Conservation (phyloP, 768 basidiomycete species). For the Mrakia blollopis region DNA sequence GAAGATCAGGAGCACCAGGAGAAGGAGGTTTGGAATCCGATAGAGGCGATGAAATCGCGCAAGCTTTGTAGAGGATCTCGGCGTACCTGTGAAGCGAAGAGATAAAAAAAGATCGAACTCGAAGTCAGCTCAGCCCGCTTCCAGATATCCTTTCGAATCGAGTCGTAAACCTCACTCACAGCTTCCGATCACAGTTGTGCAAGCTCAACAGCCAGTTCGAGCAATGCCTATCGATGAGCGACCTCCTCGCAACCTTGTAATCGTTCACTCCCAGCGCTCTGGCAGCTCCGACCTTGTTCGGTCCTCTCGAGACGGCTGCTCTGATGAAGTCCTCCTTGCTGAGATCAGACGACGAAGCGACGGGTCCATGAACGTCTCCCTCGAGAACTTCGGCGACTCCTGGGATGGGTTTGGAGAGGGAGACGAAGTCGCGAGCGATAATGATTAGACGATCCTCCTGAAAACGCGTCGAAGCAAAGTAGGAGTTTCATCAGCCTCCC, state of each 20-base stretch:
- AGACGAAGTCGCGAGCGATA: slow-evolving; percentile 1
- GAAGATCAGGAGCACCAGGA: not conserved
- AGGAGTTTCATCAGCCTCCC: not conserved
- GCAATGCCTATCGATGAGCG: not conserved
- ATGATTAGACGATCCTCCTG: not conserved
- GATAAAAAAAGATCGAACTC: not conserved
- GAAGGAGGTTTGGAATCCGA: not conserved
- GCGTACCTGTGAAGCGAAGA: not conserved
- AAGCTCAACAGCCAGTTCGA: not conserved
- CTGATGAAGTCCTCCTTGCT: not conserved
- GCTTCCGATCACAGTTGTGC: not conserved
- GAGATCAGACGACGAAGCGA: not conserved
- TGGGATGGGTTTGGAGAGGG: not conserved
- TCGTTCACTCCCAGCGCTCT: not conserved
- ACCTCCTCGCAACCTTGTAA: not conserved
- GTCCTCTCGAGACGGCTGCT: not conserved
- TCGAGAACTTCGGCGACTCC: not conserved
- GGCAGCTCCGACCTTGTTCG: not conserved
- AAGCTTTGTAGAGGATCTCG: not conserved
- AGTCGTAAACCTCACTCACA: no score
- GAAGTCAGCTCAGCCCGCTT: not conserved
- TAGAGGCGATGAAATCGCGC: not conserved
- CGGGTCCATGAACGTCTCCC: not conserved
- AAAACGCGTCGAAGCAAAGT: not conserved
- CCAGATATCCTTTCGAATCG: no score